Evolutionary conservation across 805 yeast species (phyloP).

Genomic region (Saitoella complicata): DNA sequence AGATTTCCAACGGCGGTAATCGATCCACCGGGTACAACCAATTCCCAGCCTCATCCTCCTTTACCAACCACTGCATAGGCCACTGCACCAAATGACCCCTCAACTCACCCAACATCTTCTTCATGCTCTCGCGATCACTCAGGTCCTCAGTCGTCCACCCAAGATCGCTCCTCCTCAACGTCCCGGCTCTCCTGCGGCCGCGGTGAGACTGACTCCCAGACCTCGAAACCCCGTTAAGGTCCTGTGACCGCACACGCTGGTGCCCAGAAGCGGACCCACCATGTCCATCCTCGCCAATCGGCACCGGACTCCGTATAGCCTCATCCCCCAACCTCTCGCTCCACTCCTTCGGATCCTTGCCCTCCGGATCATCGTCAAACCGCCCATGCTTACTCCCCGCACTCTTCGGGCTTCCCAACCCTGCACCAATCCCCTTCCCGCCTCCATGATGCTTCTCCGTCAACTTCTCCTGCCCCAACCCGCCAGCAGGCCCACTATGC

Average conservation of each 20-base stretch:
- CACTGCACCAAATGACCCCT: constrained; percentile 83
- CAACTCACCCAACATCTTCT: constrained; percentile 48
- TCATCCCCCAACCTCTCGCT: too few relatives aligned
- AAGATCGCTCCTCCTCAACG: too few relatives aligned
- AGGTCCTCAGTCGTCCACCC: too few relatives aligned
- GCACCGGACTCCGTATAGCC: too few relatives aligned
- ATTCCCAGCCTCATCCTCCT: constrained; percentile 71
- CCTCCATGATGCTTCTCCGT: constrained; percentile 23
- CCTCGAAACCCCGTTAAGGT: too few relatives aligned
- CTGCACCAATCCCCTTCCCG: constrained; percentile 10
- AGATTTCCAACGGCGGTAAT: constrained; percentile 88
- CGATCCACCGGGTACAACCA: constrained; percentile 94
- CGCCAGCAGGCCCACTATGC: neutral
- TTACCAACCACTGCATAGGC: constrained; percentile 79
- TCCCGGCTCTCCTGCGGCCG: too few relatives aligned
- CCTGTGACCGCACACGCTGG: too few relatives aligned
- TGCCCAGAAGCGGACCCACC: too few relatives aligned
- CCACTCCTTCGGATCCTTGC: too few relatives aligned
- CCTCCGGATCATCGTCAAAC: neutral
- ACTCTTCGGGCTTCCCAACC: neutral
- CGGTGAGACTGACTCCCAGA: too few relatives aligned
- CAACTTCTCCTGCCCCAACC: constrained; percentile 40
- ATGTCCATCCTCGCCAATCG: too few relatives aligned
- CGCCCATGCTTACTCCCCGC: neutral
- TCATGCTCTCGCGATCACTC: constrained; percentile 23